Conservation (phyloP, 202 grass and related monocot species). For the Carex sylvatica region DNA sequence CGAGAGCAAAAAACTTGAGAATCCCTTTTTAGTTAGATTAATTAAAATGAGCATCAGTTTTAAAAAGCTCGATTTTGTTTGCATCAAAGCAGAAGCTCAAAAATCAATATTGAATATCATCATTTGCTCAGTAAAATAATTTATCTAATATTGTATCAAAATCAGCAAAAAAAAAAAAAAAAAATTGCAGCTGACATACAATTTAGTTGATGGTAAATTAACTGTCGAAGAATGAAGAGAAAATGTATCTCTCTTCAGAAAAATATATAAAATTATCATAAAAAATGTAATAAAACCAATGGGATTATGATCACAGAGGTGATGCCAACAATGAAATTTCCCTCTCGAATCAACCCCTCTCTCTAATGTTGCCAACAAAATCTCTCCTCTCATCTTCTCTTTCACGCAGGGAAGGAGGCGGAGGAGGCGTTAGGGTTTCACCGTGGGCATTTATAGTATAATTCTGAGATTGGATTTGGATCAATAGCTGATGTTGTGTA, state of each 20-base stretch:
- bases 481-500: neutral
- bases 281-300: neutral
- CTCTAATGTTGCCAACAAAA: neutral
- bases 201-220: neutral
- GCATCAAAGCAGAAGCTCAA: constrained; percentile 25
- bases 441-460: neutral
- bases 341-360: neutral
- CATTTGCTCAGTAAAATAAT: constrained; percentile 22
- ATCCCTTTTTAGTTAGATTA: neutral
- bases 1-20: neutral
- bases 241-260: neutral
- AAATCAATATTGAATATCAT: constrained; percentile 21
- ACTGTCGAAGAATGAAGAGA: neutral
- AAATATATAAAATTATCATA: neutral
- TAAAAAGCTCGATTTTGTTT: constrained; percentile 32
- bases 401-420: neutral
- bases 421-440: neutral
- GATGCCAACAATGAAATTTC: too few species aligned
- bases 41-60: constrained; percentile 23
- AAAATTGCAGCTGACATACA: neutral
- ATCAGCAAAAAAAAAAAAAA: neutral
- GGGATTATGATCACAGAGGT: neutral
- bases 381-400: neutral
- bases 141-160: neutral
- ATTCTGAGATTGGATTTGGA: neutral